Conservation (phyloP, 108 stramenopile genomes). For the Mayamaea pseudoterrestris region DNA sequence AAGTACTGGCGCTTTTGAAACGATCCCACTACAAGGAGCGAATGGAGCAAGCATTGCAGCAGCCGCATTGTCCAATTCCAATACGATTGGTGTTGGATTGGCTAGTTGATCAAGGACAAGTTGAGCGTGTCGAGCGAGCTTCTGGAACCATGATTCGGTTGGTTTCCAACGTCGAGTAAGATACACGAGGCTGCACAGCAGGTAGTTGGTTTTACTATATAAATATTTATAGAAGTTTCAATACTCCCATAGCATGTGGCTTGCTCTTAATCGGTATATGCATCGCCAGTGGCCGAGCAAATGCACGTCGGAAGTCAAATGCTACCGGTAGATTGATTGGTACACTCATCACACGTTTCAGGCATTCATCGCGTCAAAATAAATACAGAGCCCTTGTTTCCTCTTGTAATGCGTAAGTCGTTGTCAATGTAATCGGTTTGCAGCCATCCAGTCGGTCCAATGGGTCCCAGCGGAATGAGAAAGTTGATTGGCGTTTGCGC, state of each 20-base stretch:
- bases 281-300: no score
- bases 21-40: neutral
- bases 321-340: no score
- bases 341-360: no score
- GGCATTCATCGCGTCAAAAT: conserved; percentile 60
- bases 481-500: conserved; percentile 31
- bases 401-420: conserved; percentile 64
- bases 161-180: neutral
- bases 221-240: no score
- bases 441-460: conserved; percentile 70
- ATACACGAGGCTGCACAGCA: no score
- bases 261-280: no score
- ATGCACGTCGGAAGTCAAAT: no score
- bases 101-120: neutral
- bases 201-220: no score
- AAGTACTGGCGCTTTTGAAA: neutral
- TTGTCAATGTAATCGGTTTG: conserved; percentile 62
- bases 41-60: neutral
- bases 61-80: neutral
- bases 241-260: no score
- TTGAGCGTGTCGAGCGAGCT: no score
- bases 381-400: conserved; percentile 76
- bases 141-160: neutral
- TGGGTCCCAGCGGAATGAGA: conserved; percentile 43
- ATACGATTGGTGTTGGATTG: neutral